phyloP scores from a whole-genome alignment of 129 eudicot genomes.

The Helichrysum umbraculigerum region DNA sequence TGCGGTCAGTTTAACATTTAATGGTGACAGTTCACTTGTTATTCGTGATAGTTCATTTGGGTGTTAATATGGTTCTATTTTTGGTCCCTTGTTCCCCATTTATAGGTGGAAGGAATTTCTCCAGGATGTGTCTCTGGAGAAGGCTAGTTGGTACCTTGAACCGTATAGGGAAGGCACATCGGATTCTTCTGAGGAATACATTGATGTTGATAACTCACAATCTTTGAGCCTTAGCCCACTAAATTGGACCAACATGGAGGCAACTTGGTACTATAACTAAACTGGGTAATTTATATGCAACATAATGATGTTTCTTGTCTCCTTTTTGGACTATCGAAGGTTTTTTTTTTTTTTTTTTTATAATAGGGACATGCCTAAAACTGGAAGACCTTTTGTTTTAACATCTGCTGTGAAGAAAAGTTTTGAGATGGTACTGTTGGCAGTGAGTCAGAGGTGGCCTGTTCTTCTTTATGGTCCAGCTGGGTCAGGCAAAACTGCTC shows the following conservation, averaged over 20 bases:
- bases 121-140: constrained; percentile 75
- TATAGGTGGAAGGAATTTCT: constrained; percentile 80
- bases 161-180: constrained; percentile 32
- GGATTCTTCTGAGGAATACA: constrained; percentile 23
- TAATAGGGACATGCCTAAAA: constrained; percentile 42
- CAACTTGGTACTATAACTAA: constrained; percentile 36
- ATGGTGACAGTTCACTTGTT: not conserved
- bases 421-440: constrained; percentile 83
- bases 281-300: constrained; percentile 6
- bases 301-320: constrained; percentile 20
- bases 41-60: not conserved
- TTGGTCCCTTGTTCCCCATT: constrained; percentile 13
- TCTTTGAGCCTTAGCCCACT: constrained; percentile 25
- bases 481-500: constrained; percentile 93
- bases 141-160: constrained; percentile 81
- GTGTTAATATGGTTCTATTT: constrained; percentile 3
- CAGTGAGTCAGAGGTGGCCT: constrained; percentile 97
- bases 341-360: not conserved
- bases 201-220: not conserved
- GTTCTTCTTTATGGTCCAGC: constrained; percentile 94
- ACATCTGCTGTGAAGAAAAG: constrained; percentile 71
- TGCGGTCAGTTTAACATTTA: constrained; percentile 53
- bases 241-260: constrained; percentile 34
- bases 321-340: constrained; percentile 1
- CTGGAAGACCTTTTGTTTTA: constrained; percentile 63